Conservation (phyloP, 1,284 basidiomycete species). For the Rhodotorula sp. region DNA sequence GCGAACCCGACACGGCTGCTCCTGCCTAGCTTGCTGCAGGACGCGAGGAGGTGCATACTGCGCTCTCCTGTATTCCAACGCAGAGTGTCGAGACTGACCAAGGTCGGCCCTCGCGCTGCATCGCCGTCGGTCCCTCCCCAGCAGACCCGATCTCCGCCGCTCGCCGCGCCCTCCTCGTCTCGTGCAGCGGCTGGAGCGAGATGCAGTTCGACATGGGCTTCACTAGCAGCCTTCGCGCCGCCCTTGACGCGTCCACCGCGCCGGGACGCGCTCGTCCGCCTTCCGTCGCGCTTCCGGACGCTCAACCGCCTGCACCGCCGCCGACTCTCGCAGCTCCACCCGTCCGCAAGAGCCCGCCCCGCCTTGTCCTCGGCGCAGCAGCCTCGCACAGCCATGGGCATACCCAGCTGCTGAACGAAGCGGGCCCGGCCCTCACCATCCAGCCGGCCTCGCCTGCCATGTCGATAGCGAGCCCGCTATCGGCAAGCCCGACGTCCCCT, state of each 20-base stretch:
- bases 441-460: constrained; percentile 37
- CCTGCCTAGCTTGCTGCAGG: neutral
- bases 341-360: neutral
- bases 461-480: neutral
- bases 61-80: no score
- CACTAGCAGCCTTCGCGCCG: neutral
- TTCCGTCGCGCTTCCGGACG: neutral
- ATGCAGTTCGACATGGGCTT: constrained; percentile 1
- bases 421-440: constrained; percentile 13
- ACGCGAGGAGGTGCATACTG: no score
- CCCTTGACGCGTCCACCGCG: neutral
- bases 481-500: neutral
- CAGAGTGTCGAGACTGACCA: no score
- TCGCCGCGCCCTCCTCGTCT: neutral
- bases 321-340: neutral
- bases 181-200: no score
- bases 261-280: neutral
- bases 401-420: neutral
- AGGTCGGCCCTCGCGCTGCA: no score
- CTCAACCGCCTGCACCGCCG: neutral
- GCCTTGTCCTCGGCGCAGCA: neutral
- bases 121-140: neutral
- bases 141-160: neutral
- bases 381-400: neutral
- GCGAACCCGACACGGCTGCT: neutral